These are phyloP conservation scores for Claviceps africana DNA, from an alignment of 2,329 filamentous ascomycete species.

Conservation along the genomic window DNA sequence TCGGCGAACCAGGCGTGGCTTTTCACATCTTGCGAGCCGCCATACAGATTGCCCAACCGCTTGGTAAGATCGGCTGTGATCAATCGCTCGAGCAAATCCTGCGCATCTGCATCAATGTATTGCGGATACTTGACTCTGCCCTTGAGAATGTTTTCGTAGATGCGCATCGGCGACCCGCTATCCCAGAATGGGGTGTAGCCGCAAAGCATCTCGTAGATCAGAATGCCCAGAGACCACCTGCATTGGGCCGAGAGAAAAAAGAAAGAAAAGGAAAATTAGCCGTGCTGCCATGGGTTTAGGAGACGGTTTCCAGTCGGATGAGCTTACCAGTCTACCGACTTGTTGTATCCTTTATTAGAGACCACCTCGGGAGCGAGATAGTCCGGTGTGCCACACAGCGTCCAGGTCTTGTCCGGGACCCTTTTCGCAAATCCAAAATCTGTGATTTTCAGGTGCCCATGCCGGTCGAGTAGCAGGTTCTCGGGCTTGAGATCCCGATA, in stretches of 20 bases:
- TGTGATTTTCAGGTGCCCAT: slow-evolving; percentile 91
- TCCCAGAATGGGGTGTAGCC: slow-evolving; percentile 99
- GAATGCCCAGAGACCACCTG: slow-evolving; percentile 95
- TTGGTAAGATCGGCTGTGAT: slow-evolving; percentile 95
- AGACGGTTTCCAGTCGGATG: neutral
- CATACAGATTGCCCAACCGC: slow-evolving; percentile 84
- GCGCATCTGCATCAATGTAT: slow-evolving; percentile 88
- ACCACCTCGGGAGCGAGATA: slow-evolving; percentile 96
- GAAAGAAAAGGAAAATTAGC: neutral
- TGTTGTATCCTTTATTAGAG: slow-evolving; percentile 99
- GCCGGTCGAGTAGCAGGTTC: slow-evolving; percentile 79
- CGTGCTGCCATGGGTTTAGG: neutral
- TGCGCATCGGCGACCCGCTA: slow-evolving; percentile 93
- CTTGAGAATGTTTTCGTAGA: slow-evolving; percentile 97
- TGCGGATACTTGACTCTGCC: slow-evolving; percentile 93
- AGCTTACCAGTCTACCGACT: slow-evolving; percentile 92
- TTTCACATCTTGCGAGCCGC: slow-evolving; percentile 84
- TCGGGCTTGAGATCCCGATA: slow-evolving; percentile 96
- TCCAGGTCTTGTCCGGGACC: slow-evolving; percentile 98
- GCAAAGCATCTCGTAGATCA: slow-evolving; percentile 99
- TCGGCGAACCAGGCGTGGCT: slow-evolving; percentile 92
- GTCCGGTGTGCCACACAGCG: slow-evolving; percentile 90
- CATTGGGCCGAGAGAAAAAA: neutral
- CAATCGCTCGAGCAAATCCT: slow-evolving; percentile 79
- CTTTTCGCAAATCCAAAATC: slow-evolving; percentile 98